Percentiles rank a stretch among this genome's conserved stretches.
These are phyloP conservation scores for Populus trichocarpa DNA, from an alignment of 441 rosid genomes.

Conservation along the genomic window DNA sequence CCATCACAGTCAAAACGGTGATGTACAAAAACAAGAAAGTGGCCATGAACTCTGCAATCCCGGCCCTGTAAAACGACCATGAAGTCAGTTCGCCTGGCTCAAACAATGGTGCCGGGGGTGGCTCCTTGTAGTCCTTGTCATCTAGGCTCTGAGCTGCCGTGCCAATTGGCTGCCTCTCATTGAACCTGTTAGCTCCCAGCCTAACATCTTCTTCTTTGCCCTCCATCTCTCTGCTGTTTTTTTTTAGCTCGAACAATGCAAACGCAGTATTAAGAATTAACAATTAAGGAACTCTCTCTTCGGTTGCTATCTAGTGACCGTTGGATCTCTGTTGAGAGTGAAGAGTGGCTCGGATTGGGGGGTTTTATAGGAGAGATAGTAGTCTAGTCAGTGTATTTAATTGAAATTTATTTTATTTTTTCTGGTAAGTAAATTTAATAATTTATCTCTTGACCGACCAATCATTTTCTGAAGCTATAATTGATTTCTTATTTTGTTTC, in stretches of 20 bases:
- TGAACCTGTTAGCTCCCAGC: constrained; percentile 74
- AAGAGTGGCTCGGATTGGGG: not conserved
- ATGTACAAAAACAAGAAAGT: constrained; percentile 76
- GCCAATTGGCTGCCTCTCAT: constrained; percentile 77
- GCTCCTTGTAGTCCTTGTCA: constrained; percentile 78
- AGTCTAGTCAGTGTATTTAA: not conserved
- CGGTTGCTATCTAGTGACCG: not conserved
- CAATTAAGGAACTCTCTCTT: not conserved
- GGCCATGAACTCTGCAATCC: too few relatives aligned
- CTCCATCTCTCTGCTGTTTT: constrained; percentile 48
- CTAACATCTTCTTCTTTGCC: constrained; percentile 88
- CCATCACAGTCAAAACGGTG: constrained; percentile 74
- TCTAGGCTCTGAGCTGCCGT: constrained; percentile 71
- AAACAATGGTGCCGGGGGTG: constrained; percentile 78
- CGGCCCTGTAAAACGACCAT: constrained; percentile 47
- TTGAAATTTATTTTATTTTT: not conserved
- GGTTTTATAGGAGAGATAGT: not conserved
- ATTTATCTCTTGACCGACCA: not conserved
- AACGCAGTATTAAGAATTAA: too few relatives aligned
- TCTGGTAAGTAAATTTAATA: not conserved
- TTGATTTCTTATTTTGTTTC: not conserved
- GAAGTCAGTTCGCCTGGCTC: constrained; percentile 63
- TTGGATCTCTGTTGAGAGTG: not conserved
- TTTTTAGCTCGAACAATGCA: not conserved
- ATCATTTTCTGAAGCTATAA: not conserved